A percentile compares a stretch with the other conserved stretches of the same genome.
phyloP scores from a whole-genome alignment of 1,284 basidiomycete species.

The Naganishia sp. region DNA sequence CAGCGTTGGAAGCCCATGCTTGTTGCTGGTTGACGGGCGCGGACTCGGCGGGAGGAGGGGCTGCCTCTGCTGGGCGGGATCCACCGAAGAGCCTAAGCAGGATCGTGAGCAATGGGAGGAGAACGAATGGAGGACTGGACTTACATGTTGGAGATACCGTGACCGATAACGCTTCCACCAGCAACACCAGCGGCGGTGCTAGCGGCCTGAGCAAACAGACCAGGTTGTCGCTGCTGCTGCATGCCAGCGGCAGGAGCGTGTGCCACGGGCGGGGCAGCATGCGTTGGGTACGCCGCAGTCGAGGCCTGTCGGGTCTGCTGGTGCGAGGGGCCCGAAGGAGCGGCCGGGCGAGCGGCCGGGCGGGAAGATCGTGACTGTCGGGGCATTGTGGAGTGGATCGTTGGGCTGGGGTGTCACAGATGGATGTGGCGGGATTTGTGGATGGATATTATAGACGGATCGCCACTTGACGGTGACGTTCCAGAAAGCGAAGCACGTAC shows the following conservation, averaged over 20 bases:
- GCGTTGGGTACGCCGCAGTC: conserved; percentile 39
- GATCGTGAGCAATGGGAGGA: neutral
- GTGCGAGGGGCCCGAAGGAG: conserved; percentile 38
- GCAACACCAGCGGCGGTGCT: conserved; percentile 61
- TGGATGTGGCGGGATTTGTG: neutral
- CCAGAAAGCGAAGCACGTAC: conserved; percentile 13
- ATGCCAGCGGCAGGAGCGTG: conserved; percentile 41
- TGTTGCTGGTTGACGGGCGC: conserved; percentile 51
- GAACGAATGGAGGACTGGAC: neutral
- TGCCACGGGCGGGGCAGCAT: conserved; percentile 38
- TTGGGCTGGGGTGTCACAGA: neutral
- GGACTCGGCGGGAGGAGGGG: conserved; percentile 41
- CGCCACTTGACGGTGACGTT: conserved; percentile 18
- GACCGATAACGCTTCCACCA: conserved; percentile 58
- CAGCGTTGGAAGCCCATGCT: conserved; percentile 38
- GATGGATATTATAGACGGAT: conserved; percentile 9
- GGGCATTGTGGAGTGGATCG: conserved; percentile 26
- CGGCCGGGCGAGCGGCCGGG: conserved; percentile 44
- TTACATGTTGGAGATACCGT: conserved; percentile 59
- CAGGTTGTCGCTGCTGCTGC: conserved; percentile 42
- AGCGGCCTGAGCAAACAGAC: conserved; percentile 55
- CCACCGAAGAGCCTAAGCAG: conserved; percentile 56
- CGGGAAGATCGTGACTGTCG: conserved; percentile 42
- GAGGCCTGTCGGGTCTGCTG: conserved; percentile 30
- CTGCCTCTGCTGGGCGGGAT: conserved; percentile 41